Evolutionary conservation across 805 yeast species (phyloP), one percentile per base, ranked within the genome.

Genomic region (Zygotorulaspora danielsina): DNA sequence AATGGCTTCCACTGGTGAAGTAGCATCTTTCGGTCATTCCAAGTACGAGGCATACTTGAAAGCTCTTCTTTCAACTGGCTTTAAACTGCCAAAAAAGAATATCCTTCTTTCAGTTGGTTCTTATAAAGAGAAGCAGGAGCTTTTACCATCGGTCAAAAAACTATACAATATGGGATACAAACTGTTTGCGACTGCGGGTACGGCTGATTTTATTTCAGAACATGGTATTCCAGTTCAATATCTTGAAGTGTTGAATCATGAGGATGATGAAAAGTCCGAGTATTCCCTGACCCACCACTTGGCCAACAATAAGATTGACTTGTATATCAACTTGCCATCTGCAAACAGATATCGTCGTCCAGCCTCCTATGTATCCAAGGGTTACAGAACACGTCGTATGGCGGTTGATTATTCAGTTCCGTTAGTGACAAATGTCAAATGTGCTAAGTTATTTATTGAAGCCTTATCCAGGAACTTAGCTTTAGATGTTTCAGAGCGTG

Each of bases 1-100:
- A 70, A 90, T 90, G 97, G 96, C 97, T 13, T 90, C 97, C 20
- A 90, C 97, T 46, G 97, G 97, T 75, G 97, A 88, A 67, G 97
- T 89, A 59, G 99, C 99, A 35, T 78, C 94, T 48, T 90, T 93
- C 61, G 99, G 98, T 58, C 87, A 76, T 59, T 82, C 89, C 73
- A 90, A 90, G 68, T 89, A 88, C 61, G 98, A 94, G 71, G 98
- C 98, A 16, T 93, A 93, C 71, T 68, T 93, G 69, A 94, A 93
- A 70, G 84, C 97, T 20, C 74, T 93, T 66, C 73, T 93, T 43
- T 87, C 99, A 10, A 88, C 97, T 40, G 98, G 98, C 13, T 88
- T 93, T 79, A 81, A 79, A 59, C 70, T 90, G 48, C 98, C 98
- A 55, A 85, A 85, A 78, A 89, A 88, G 73, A 93, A 93, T 70